phyloP scores from a whole-genome alignment of 805 yeast species.

The Candida pseudofarinosa region DNA sequence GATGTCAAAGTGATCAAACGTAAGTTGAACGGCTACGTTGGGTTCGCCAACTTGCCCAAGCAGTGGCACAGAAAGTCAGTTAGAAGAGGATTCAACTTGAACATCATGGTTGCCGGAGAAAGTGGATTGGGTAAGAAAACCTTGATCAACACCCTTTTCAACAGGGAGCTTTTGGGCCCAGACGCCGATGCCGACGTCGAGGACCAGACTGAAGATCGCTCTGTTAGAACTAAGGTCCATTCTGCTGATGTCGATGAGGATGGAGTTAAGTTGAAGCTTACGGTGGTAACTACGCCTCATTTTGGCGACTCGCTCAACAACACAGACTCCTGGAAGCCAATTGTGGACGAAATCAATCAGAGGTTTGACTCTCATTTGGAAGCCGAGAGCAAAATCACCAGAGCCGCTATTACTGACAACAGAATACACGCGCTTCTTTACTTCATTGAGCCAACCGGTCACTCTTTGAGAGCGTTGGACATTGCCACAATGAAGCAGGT shows the following conservation, averaged over 20 bases:
- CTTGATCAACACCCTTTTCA: conserved; percentile 82
- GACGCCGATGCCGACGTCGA: conserved; percentile 7
- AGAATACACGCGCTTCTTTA: conserved; percentile 91
- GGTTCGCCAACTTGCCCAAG: conserved; percentile 95
- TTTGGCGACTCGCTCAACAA: conserved; percentile 85
- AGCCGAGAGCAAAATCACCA: conserved; percentile 77
- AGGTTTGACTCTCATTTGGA: conserved; percentile 89
- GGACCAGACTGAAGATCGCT: conserved; percentile 25
- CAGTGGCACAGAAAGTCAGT: conserved; percentile 97
- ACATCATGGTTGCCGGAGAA: conserved; percentile 87
- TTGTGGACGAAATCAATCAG: conserved; percentile 79
- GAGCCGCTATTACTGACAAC: conserved; percentile 68
- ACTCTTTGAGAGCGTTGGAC: conserved; percentile 83
- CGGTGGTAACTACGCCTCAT: conserved; percentile 88
- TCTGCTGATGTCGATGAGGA: conserved; percentile 68
- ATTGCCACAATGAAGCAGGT: conserved; percentile 82
- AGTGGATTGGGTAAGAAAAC: conserved; percentile 92
- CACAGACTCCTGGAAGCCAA: conserved; percentile 75
- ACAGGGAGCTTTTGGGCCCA: conserved; percentile 29
- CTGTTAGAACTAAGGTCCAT: conserved; percentile 26
- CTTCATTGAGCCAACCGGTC: conserved; percentile 97
- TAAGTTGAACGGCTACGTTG: conserved; percentile 88
- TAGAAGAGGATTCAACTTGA: conserved; percentile 84
- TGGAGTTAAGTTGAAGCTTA: conserved; percentile 81
- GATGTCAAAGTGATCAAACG: conserved; percentile 68